Evolutionary conservation across 352 stramenopile species (phyloP), one percentile per base, ranked within the genome.

Genomic region (Blastocystis sp.): DNA sequence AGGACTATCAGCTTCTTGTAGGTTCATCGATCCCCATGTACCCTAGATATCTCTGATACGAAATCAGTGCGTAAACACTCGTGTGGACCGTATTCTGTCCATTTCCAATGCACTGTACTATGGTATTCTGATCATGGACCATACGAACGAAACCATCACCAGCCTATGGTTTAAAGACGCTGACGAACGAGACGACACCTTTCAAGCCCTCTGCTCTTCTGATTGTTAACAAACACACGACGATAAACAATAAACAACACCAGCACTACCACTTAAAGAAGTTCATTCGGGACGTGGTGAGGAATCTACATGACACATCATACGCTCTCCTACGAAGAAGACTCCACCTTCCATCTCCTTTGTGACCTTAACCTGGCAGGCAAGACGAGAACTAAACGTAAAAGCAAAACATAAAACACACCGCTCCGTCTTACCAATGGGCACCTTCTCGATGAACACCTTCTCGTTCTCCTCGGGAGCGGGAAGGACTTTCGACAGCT

Each of bases 171-270:
- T 81, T 29, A 48, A 29, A 16, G 34, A 48, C 4, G 14, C 69
- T 21, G 9, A 14, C 14, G 69, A 81, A 42, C 49, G 69, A 32
- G 69, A 81, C 46, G 40, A 9, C 24, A 44, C 42, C 36, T 81
- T 81, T 29, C 40, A 64, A 42, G 40, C 40, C 14, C 24, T 81
- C 21, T 64, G 44, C n/a, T 81, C 16, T 27, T 27, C 69, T 81
- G 69, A 63, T 81, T 81, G n/a, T 16, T 64, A 81, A 44, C 69
- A 81, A 81, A 81, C 69, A 81, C n/a, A 44, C n/a, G 3, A 81
- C 51, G 27, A 49, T 64, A 64, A 63, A 81, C 48, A 81, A 54
- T 36, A 53, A 51, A 14, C 53, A 63, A 63, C n/a, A 63, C 32
- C 9, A 75, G 16, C 48, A 81, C 46, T 44, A 81, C 63, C 69